Base-by-base conservation (phyloP, 179 eudicot species). In the Beta lomatogona region DNA sequence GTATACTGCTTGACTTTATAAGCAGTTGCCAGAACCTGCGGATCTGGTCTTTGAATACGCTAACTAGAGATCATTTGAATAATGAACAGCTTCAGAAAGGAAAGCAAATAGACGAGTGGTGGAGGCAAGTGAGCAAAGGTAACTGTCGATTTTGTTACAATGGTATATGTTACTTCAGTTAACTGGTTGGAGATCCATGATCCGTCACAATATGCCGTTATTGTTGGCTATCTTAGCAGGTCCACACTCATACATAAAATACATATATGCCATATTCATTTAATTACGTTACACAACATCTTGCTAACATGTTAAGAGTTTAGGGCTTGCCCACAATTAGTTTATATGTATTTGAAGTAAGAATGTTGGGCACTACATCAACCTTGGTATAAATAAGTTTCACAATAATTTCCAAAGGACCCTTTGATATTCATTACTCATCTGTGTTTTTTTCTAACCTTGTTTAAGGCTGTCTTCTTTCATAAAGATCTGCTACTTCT, bases 21-120 rank as follows among this genome's bases (percentile, higher is more conserved):
- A 94, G 98, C 87, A 96, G 99, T 83, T 94, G 98, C 83, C 97
- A 90, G 84, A 96, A 89, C 84, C 89, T 94, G 83, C 91, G 98
- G 7, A 91, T 96, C 69, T 96, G 97, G 98, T 92, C 99, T 79
- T 81, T 92, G 83, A 90, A 96, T 77, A 79, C 92, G 71, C 65
- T 91, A 53, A 90, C 90, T 59, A 89, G 98, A 89, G 99, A 93
- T 82, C 86, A 87, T 81, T 81, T 96, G 82, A 91, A 94, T 80
- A 82, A 88, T 61, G 99, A 96, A 87, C 98, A 90, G 86, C 94
- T 94, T 84, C 99, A 91, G 84, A 96, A 96, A 85, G 99, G 98
- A 85, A 94, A 94, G 86, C 99, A 92, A 84, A 96, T 94, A 81
- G 97, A 94, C 90, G 99, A 96, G 85, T 96, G 99, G 99, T 91